These are phyloP conservation scores for Panicum virgatum DNA, from an alignment of 202 grass and related monocot genomes.

Conservation along the genomic window DNA sequence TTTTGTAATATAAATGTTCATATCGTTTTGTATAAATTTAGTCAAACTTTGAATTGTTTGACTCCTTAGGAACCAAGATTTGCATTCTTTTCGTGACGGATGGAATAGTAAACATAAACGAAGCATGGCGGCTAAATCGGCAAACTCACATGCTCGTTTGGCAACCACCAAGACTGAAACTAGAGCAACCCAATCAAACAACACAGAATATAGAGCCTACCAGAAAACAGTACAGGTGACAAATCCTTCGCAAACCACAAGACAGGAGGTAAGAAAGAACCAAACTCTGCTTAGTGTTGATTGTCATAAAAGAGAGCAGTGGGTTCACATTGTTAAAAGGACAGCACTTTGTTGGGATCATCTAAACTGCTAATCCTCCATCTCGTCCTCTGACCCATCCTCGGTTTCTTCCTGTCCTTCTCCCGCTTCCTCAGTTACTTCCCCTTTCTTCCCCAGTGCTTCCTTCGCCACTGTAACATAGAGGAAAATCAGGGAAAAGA, in stretches of 20 bases:
- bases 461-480: constrained; percentile 26
- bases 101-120: not conserved
- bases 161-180: too few relatives aligned
- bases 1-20: too few relatives aligned
- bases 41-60: too few relatives aligned
- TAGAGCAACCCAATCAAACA: too few relatives aligned
- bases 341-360: not conserved
- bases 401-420: constrained; percentile 20
- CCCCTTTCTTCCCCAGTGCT: not conserved
- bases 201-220: not conserved
- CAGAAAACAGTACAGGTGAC: not conserved
- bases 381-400: constrained; percentile 3
- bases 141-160: not conserved
- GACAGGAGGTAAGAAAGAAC: not conserved
- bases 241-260: not conserved
- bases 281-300: not conserved
- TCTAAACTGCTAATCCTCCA: constrained; percentile 3
- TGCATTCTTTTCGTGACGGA: too few relatives aligned
- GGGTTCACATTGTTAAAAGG: constrained; percentile 1
- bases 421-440: constrained; percentile 17
- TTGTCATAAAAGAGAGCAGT: not conserved
- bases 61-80: too few relatives aligned
- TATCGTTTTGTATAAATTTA: too few relatives aligned
- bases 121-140: not conserved
- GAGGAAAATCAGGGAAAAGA: not conserved